phyloP scores from a whole-genome alignment of 1,139 yeast genomes.

The Yamadazyma trypodendri region DNA sequence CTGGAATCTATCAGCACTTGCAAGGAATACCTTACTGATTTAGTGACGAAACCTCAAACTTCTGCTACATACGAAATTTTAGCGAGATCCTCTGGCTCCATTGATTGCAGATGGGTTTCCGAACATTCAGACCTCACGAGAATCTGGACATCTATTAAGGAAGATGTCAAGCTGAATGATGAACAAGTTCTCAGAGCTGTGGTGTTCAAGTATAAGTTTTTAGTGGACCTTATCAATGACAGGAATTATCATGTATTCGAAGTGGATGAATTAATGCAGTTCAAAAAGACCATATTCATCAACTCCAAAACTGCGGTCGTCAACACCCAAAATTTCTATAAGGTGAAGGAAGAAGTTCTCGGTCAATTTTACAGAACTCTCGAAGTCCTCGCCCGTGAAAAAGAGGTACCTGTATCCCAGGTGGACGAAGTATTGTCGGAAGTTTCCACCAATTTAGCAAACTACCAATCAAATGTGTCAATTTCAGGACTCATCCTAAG shows the following conservation, averaged over 20 bases:
- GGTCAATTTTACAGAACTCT: conserved; percentile 32
- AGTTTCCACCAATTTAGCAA: conserved; percentile 23
- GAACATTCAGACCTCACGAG: conserved; percentile 7
- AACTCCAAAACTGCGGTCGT: conserved; percentile 20
- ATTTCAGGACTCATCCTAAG: conserved; percentile 20
- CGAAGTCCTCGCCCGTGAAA: conserved; percentile 9
- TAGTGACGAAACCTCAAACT: conserved; percentile 6
- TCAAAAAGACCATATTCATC: conserved; percentile 20
- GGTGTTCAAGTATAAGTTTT: conserved; percentile 32
- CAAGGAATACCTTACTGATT: neutral
- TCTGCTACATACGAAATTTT: conserved; percentile 10
- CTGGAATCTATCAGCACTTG: neutral
- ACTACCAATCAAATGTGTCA: conserved; percentile 25
- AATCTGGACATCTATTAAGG: conserved; percentile 21
- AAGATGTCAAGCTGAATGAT: conserved; percentile 26
- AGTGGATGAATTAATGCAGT: conserved; percentile 13
- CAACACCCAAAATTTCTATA: conserved; percentile 37
- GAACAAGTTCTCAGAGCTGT: conserved; percentile 25
- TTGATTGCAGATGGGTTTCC: neutral
- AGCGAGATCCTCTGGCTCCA: conserved; percentile 2
- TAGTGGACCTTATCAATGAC: conserved; percentile 23
- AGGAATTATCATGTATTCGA: conserved; percentile 5
- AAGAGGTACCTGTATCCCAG: conserved; percentile 1
- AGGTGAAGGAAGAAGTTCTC: conserved; percentile 37
- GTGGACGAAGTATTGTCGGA: conserved; percentile 9